These are phyloP conservation scores for Aspergillus ruber DNA, from an alignment of 2,329 filamentous ascomycete genomes.

Conservation along the genomic window DNA sequence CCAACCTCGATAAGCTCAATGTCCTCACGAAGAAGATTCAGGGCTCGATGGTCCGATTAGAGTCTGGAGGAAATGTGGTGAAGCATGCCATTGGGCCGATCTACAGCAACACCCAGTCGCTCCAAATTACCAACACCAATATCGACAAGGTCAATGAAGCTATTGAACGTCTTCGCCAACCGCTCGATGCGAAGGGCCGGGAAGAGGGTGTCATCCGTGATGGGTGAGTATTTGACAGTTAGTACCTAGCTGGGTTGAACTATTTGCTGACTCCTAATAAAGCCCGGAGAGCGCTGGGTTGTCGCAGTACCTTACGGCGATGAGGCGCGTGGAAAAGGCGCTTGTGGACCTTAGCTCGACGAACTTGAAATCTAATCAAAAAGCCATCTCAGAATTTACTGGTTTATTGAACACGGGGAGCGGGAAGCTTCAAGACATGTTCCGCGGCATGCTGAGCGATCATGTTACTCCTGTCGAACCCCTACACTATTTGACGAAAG, in stretches of 20 bases:
- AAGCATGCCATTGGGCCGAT: constrained; percentile 88
- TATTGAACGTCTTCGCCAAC: constrained; percentile 81
- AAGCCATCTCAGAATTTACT: constrained; percentile 73
- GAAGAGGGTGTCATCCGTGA: constrained; percentile 87
- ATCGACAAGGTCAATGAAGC: constrained; percentile 79
- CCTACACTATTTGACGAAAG: constrained; percentile 86
- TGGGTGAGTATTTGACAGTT: constrained; percentile 45
- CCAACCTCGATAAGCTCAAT: constrained; percentile 82
- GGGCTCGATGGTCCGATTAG: constrained; percentile 73
- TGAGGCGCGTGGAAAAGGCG: constrained; percentile 84
- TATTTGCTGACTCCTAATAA: constrained; percentile 1
- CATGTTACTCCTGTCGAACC: constrained; percentile 79
- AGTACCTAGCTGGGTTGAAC: neutral
- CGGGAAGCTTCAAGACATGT: constrained; percentile 75
- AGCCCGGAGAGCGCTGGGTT: constrained; percentile 76
- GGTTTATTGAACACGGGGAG: constrained; percentile 72
- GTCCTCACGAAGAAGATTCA: constrained; percentile 94
- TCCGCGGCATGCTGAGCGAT: constrained; percentile 70
- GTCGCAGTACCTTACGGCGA: constrained; percentile 76
- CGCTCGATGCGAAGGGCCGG: constrained; percentile 83
- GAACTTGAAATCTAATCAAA: constrained; percentile 88
- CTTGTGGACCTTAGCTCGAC: constrained; percentile 76
- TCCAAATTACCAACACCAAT: constrained; percentile 84
- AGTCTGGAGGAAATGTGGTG: constrained; percentile 82
- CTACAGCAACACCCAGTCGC: constrained; percentile 80